These are phyloP conservation scores for Eragrostis nindensis DNA, from an alignment of 176 grass and related monocot species.

Conservation along the genomic window DNA sequence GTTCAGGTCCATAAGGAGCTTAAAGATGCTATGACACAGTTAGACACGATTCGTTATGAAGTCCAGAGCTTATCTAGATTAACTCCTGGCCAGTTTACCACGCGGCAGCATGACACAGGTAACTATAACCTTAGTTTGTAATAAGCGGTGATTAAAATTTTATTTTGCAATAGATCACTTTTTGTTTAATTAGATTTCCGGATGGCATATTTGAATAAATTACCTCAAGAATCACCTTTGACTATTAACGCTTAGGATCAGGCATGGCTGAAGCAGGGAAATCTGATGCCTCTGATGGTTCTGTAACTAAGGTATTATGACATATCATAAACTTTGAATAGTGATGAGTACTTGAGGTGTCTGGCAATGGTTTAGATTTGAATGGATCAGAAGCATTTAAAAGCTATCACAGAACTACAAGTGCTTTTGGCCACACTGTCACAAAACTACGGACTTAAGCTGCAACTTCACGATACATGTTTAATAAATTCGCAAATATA, in stretches of 20 bases:
- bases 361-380: background rate
- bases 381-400: background rate
- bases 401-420: no score
- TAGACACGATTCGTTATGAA: conserved; percentile 92
- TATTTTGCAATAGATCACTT: background rate
- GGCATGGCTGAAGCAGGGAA: conserved; percentile 35
- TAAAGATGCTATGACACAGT: conserved; percentile 81
- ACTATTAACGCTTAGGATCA: conserved; percentile 17
- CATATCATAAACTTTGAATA: background rate
- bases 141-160: background rate
- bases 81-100: conserved; percentile 57
- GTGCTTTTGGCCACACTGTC: no score
- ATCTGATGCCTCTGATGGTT: conserved; percentile 32
- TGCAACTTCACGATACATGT: no score
- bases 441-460: no score
- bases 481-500: no score
- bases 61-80: conserved; percentile 78
- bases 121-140: background rate
- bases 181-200: background rate
- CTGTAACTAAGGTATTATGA: conserved; percentile 39
- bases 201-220: conserved; percentile 28
- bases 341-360: conserved; percentile 1
- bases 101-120: conserved; percentile 39
- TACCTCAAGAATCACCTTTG: background rate
- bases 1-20: conserved; percentile 87